phyloP scores from a whole-genome alignment of 2,329 filamentous ascomycete species.

The Venturia asperata region DNA sequence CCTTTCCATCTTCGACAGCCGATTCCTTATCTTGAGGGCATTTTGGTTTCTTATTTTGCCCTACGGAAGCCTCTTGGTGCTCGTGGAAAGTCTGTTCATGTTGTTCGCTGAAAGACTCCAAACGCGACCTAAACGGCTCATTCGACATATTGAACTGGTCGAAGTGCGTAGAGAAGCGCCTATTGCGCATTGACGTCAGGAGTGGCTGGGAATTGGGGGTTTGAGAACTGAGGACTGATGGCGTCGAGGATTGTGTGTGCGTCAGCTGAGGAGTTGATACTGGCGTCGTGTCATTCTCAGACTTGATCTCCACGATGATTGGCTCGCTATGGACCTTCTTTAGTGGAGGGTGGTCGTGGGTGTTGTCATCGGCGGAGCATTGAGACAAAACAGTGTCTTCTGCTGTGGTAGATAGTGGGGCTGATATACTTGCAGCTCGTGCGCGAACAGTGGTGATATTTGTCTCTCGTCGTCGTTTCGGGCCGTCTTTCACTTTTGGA shows the following conservation, averaged over 20 bases:
- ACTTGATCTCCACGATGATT: conserved; percentile 15
- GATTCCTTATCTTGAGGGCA: conserved; percentile 5
- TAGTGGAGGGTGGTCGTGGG: not conserved
- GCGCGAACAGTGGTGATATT: conserved; percentile 3
- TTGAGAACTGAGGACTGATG: conserved; percentile 1
- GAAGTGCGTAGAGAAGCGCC: conserved; percentile 10
- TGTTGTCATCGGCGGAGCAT: not conserved
- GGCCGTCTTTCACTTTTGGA: conserved; percentile 38
- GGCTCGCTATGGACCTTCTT: conserved; percentile 12
- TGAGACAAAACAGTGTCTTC: not conserved
- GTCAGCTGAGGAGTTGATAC: conserved; percentile 18
- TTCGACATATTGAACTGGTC: conserved; percentile 1
- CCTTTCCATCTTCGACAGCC: not conserved
- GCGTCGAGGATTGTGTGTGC: conserved; percentile 15
- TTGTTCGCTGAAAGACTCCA: conserved; percentile 16
- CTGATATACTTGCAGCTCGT: conserved; percentile 6
- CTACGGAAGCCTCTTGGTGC: not conserved
- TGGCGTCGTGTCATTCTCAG: conserved; percentile 10
- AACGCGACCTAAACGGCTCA: not conserved
- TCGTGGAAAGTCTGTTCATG: not conserved
- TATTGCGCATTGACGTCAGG: not conserved
- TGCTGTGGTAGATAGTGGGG: not conserved
- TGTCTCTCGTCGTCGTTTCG: conserved; percentile 37
- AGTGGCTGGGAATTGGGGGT: conserved; percentile 8
- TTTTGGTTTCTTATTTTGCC: not conserved